Evolutionary conservation across 805 yeast species (phyloP), one percentile per base, ranked within the genome.

Genomic region (Barnettozyma californica): DNA sequence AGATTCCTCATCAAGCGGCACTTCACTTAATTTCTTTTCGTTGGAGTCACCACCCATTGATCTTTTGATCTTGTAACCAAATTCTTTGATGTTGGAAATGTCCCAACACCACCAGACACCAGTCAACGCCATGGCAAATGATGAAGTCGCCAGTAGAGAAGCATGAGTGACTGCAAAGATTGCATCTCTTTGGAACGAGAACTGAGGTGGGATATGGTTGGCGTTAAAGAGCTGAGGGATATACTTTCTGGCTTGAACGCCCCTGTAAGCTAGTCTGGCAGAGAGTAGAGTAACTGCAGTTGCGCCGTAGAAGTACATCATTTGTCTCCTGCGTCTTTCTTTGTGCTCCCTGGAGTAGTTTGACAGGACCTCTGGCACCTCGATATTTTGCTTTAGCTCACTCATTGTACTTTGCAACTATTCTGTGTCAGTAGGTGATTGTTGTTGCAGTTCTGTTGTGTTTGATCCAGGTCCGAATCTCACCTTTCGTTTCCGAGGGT

Each of bases 191-290:
- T 87, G 81, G 62, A 87, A 82, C 27, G 86, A 83, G 60, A 83
- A 85, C n/a, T 81, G 73, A 5, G 96, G 96, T 2, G 95, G 95
- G 49, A 80, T 76, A 59, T 89, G 92, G 66, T 90, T 90, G 11
- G 91, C 88, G 58, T 87, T 90, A 66, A 87, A 91, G 58, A 82
- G 73, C 39, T 75, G 76, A 8, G 97, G 97, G 6, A 80, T 66
- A 57, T 80, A 89, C 65, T 84, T 82, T 57, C 96, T 74, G 21
- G 83, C 69, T 35, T 80, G 70, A 4, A 92, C 83, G 18, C 94
- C 85, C 59, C 86, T 76, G 64, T 82, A 82, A 16, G 95, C 91
- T 42, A 85, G 64, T 55, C 92, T 72, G 10, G 94, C 80, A 11
- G 89, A 82, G 46, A 82, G 66, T 40, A 90, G 75, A 0, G 96